These are phyloP conservation scores for Myxozyma lipomycoides DNA, from an alignment of 805 yeast genomes.

Conservation along the genomic window DNA sequence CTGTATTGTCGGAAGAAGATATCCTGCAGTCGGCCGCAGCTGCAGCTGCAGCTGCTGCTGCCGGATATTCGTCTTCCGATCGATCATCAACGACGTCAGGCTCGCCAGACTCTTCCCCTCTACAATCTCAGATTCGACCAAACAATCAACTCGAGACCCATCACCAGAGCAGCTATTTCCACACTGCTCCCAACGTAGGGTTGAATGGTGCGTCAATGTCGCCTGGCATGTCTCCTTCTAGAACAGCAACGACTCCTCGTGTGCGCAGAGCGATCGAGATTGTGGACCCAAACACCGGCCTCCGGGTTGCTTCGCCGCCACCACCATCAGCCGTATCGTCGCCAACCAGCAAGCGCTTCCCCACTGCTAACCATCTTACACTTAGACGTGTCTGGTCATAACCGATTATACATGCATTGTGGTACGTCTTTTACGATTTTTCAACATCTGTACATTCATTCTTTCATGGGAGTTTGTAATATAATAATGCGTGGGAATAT, in stretches of 20 bases:
- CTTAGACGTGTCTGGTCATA: constrained; percentile 20
- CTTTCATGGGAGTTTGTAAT: no score
- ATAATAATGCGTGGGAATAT: no score
- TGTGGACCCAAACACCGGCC: constrained; percentile 53
- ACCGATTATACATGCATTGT: background rate
- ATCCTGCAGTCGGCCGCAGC: constrained; percentile 13
- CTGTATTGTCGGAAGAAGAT: constrained; percentile 31
- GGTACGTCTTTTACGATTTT: no score
- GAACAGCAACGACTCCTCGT: constrained; percentile 14
- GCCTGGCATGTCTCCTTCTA: constrained; percentile 18
- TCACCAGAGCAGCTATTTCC: background rate
- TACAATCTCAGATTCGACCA: constrained; percentile 24
- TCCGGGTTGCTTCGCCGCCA: constrained; percentile 46
- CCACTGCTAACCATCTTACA: constrained; percentile 10
- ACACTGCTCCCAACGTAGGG: background rate
- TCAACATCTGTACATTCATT: no score
- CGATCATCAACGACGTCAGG: constrained; percentile 27
- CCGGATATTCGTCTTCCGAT: constrained; percentile 15
- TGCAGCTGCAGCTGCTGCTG: background rate
- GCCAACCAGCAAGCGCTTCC: constrained; percentile 15
- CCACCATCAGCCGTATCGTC: constrained; percentile 16
- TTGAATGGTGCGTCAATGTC: constrained; percentile 18
- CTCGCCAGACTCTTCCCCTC: constrained; percentile 29
- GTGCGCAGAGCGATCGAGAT: constrained; percentile 42
- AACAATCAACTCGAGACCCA: background rate